phyloP scores from a whole-genome alignment of 208 protist species.

The Leishmania braziliensis region DNA sequence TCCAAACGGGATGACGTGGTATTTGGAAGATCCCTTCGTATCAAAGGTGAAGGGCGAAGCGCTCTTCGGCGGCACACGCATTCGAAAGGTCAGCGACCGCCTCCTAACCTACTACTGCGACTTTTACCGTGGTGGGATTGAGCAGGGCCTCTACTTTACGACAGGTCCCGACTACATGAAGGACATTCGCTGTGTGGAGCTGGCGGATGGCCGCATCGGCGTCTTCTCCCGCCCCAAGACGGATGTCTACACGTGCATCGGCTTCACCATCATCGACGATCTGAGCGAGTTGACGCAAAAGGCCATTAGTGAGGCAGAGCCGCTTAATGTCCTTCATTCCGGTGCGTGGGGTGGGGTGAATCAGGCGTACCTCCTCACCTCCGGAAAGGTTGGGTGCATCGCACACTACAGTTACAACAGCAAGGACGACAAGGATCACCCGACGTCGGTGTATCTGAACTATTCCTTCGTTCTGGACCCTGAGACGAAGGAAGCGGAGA shows the following conservation, averaged over 20 bases:
- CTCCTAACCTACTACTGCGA: slow-evolving; percentile 59
- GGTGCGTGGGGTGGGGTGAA: slow-evolving; percentile 70
- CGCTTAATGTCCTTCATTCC: slow-evolving; percentile 58
- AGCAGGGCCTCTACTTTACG: slow-evolving; percentile 49
- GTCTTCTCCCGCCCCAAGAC: slow-evolving; percentile 69
- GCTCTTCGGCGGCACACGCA: slow-evolving; percentile 55
- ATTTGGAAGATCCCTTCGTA: slow-evolving; percentile 57
- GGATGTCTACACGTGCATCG: slow-evolving; percentile 51
- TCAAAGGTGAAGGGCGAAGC: slow-evolving; percentile 52
- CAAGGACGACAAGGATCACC: slow-evolving; percentile 37
- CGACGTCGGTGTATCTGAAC: slow-evolving; percentile 60
- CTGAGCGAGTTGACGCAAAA: slow-evolving; percentile 51
- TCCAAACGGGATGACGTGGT: slow-evolving; percentile 46
- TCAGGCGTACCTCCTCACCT: slow-evolving; percentile 63
- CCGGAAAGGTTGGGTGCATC: slow-evolving; percentile 65
- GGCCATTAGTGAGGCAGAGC: slow-evolving; percentile 46
- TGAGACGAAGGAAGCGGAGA: slow-evolving; percentile 36
- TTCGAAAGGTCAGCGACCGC: slow-evolving; percentile 40
- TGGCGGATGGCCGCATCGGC: slow-evolving; percentile 49
- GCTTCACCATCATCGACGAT: slow-evolving; percentile 59
- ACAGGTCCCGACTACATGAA: slow-evolving; percentile 64
- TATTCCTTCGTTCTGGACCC: slow-evolving; percentile 70
- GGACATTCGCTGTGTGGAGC: slow-evolving; percentile 53
- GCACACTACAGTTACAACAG: slow-evolving; percentile 72
- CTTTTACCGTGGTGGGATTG: slow-evolving; percentile 53